phyloP scores from a whole-genome alignment of 2,329 filamentous ascomycete species.

The Xylariomycetidae sp. region DNA sequence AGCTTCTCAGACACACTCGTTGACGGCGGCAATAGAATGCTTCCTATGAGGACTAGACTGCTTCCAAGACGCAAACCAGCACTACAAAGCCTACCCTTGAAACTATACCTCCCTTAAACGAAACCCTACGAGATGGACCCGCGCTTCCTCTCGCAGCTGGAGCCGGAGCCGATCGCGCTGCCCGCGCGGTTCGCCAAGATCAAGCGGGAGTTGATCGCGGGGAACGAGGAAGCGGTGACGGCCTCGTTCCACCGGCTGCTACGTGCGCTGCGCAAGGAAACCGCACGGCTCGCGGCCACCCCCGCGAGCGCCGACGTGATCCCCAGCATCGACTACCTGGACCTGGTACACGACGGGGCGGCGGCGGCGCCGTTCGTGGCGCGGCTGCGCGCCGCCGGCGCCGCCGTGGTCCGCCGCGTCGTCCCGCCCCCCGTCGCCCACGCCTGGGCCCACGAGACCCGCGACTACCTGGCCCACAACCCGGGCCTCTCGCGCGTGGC shows the following conservation, averaged over 20 bases:
- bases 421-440: slow-evolving; percentile 56
- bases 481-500: slow-evolving; percentile 41
- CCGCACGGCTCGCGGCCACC: slow-evolving; percentile 27
- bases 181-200: slow-evolving; percentile 35
- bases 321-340: slow-evolving; percentile 35
- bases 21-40: no score
- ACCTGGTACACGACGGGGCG: slow-evolving; percentile 27
- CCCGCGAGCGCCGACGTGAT: slow-evolving; percentile 33
- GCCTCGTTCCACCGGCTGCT: slow-evolving; percentile 37
- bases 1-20: no score
- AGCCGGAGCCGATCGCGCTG: slow-evolving; percentile 31
- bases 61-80: no score
- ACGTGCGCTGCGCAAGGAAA: slow-evolving; percentile 29
- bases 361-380: slow-evolving; percentile 20
- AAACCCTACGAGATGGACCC: slow-evolving; percentile 12
- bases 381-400: slow-evolving; percentile 50
- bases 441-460: slow-evolving; percentile 57
- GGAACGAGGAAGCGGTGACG: slow-evolving; percentile 31
- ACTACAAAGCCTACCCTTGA: no score
- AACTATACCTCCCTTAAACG: slow-evolving; percentile 7
- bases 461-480: slow-evolving; percentile 60
- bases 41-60: no score
- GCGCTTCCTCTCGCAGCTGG: slow-evolving; percentile 25
- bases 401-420: slow-evolving; percentile 60
- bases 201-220: slow-evolving; percentile 33